These are phyloP conservation scores for Candida tammaniensis DNA, from an alignment of 805 yeast genomes.

Conservation along the genomic window DNA sequence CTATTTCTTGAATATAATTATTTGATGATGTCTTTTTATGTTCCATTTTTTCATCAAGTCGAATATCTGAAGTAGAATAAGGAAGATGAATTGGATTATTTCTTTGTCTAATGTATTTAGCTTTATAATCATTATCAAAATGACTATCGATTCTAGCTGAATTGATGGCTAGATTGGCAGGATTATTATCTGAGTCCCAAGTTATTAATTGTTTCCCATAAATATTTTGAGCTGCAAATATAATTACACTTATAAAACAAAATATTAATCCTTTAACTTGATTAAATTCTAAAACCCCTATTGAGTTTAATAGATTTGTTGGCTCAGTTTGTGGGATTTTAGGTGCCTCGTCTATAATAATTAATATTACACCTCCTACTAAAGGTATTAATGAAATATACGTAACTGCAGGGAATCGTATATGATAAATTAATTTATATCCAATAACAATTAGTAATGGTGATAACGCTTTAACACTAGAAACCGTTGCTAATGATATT, in stretches of 20 bases:
- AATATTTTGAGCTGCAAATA: constrained; percentile 83
- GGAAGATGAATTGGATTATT: constrained; percentile 27
- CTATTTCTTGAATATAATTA: constrained; percentile 14
- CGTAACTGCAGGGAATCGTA: constrained; percentile 47
- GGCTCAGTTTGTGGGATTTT: constrained; percentile 10
- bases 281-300: constrained; percentile 4
- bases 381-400: constrained; percentile 53
- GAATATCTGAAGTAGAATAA: constrained; percentile 32
- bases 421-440: constrained; percentile 51
- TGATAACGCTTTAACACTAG: constrained; percentile 65
- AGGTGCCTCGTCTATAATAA: constrained; percentile 32
- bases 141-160: constrained; percentile 9
- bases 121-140: background rate
- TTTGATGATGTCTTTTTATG: background rate
- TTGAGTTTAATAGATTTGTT: background rate
- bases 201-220: constrained; percentile 80
- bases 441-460: constrained; percentile 60
- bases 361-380: constrained; percentile 50
- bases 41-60: constrained; percentile 24
- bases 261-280: constrained; percentile 62
- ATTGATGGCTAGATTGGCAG: constrained; percentile 27
- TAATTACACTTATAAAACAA: constrained; percentile 65
- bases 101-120: constrained; percentile 20
- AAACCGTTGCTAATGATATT: constrained; percentile 66
- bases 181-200: constrained; percentile 38